These are phyloP conservation scores for Camellia japonica DNA, from an alignment of 148 eudicot species.

Conservation along the genomic window DNA sequence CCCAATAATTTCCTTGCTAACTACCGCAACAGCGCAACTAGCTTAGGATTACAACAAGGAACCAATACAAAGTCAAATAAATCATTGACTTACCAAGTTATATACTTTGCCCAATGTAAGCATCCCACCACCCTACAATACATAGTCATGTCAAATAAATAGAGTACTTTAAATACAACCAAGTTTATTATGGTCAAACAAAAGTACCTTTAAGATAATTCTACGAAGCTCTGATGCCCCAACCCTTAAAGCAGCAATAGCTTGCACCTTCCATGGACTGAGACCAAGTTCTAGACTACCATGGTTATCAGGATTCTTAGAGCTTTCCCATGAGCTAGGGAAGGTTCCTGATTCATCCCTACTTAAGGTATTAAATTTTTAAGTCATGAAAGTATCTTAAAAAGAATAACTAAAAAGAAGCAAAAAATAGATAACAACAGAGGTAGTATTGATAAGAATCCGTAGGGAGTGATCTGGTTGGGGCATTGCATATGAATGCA, in stretches of 20 bases:
- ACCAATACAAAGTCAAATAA: slow-evolving; percentile 9
- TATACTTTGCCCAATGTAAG: slow-evolving; percentile 48
- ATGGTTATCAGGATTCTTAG: slow-evolving; percentile 24
- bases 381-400: neutral
- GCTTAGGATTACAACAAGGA: slow-evolving; percentile 5
- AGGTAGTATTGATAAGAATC: neutral
- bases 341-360: slow-evolving; percentile 36
- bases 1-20: slow-evolving; percentile 52
- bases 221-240: slow-evolving; percentile 64
- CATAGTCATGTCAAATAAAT: neutral
- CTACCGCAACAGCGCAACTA: slow-evolving; percentile 27
- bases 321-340: slow-evolving; percentile 22
- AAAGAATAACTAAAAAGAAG: neutral
- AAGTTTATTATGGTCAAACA: slow-evolving; percentile 6
- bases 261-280: slow-evolving; percentile 62
- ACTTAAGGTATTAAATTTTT: slow-evolving; percentile 13
- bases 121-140: slow-evolving; percentile 51
- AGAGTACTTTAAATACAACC: neutral
- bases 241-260: slow-evolving; percentile 51
- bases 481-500: neutral
- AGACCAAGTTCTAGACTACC: slow-evolving; percentile 43
- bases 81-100: slow-evolving; percentile 33
- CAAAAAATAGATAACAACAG: neutral
- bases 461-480: neutral
- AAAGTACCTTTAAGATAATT: slow-evolving; percentile 61